Conservation (phyloP, 306 rosid genomes). For the Acacia acuminata region DNA sequence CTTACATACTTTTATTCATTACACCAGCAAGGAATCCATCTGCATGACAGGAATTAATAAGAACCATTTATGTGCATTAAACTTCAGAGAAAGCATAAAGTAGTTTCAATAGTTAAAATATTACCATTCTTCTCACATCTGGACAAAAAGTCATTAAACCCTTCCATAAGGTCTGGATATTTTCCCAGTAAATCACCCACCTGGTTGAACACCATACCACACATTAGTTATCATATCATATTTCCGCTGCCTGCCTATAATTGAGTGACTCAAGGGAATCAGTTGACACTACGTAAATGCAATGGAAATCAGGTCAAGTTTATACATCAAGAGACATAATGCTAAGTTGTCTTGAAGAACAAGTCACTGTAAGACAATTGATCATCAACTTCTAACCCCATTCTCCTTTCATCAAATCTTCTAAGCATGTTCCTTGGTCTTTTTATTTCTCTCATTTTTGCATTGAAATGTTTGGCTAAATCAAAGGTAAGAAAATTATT, state of each 20-base stretch:
- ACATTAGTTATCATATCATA: conserved; percentile 27
- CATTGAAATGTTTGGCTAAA: neutral
- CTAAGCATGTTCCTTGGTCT: neutral
- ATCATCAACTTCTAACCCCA: neutral
- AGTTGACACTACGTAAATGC: conserved; percentile 15
- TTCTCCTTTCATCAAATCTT: neutral
- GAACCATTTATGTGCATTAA: conserved; percentile 31
- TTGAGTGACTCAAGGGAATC: conserved; percentile 6
- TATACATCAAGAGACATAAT: conserved; percentile 14
- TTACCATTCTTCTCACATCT: conserved; percentile 84
- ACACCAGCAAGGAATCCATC: conserved; percentile 96
- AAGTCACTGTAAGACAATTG: conserved; percentile 7
- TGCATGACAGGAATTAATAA: conserved; percentile 60
- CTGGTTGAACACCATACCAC: conserved; percentile 40
- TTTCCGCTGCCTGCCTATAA: conserved; percentile 14
- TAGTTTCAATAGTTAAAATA: conserved; percentile 29
- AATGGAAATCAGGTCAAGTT: conserved; percentile 4
- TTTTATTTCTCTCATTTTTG: neutral
- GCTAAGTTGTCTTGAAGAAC: conserved; percentile 6
- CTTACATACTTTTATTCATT: conserved; percentile 82
- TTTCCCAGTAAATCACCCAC: conserved; percentile 77
- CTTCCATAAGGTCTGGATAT: conserved; percentile 77
- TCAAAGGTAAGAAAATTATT: neutral
- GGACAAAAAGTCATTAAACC: conserved; percentile 73
- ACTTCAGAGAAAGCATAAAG: conserved; percentile 28